Conservation (phyloP, 306 rosid genomes). For the Cicer pinnatifidum region DNA sequence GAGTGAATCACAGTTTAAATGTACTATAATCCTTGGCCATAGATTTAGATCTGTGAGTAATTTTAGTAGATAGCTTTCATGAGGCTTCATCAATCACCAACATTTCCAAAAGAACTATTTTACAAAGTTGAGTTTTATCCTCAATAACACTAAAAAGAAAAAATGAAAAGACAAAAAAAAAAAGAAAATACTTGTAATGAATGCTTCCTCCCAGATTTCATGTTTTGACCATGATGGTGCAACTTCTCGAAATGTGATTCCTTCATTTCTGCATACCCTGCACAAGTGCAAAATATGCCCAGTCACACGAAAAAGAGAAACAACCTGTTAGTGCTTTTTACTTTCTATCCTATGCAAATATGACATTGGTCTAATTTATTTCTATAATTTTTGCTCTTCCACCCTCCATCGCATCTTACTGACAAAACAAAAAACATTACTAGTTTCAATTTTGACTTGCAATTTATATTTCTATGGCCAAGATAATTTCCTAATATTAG, state of each 20-base stretch:
- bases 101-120: constrained; percentile 34
- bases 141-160: constrained; percentile 23
- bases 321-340: constrained; percentile 27
- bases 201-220: constrained; percentile 84
- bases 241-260: constrained; percentile 80
- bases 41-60: constrained; percentile 37
- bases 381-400: constrained; percentile 7
- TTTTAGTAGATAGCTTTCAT: constrained; percentile 14
- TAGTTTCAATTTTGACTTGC: constrained; percentile 35
- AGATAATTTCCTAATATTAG: constrained; percentile 20
- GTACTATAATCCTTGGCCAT: constrained; percentile 5
- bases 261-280: constrained; percentile 73
- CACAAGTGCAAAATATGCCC: constrained; percentile 34
- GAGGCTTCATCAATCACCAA: constrained; percentile 23
- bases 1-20: constrained; percentile 25
- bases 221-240: constrained; percentile 80
- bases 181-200: constrained; percentile 73
- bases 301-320: constrained; percentile 27
- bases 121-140: constrained; percentile 34
- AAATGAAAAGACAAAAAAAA: constrained; percentile 27
- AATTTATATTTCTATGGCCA: constrained; percentile 1
- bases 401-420: constrained; percentile 23
- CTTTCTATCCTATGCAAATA: constrained; percentile 30
- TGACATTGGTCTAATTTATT: constrained; percentile 1
- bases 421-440: constrained; percentile 26